Conservation (phyloP, 768 basidiomycete species). For the Clavulina sp. region DNA sequence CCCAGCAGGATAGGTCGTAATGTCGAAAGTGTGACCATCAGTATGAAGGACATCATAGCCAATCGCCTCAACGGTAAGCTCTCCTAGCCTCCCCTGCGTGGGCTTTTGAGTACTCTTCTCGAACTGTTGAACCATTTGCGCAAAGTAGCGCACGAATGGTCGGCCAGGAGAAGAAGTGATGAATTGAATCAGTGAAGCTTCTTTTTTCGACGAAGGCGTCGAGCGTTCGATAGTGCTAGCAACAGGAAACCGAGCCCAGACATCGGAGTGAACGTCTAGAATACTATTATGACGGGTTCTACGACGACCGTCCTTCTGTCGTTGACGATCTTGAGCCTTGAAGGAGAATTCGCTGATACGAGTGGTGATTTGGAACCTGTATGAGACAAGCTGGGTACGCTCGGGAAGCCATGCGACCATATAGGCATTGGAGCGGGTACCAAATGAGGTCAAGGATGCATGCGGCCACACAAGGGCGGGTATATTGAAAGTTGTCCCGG, state of each 20-base stretch:
- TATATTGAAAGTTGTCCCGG: constrained; percentile 26
- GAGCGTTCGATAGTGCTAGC: constrained; percentile 6
- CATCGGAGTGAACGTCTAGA: constrained; percentile 6
- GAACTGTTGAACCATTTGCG: constrained; percentile 28
- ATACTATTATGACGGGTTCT: constrained; percentile 3
- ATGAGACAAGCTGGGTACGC: constrained; percentile 22
- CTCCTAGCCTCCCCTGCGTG: too few species aligned
- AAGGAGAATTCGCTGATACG: constrained; percentile 41
- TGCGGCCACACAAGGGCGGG: constrained; percentile 12
- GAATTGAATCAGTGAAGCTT: too few species aligned
- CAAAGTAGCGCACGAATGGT: constrained; percentile 29
- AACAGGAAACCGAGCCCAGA: constrained; percentile 9
- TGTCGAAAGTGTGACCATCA: too few species aligned
- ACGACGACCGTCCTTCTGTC: too few species aligned
- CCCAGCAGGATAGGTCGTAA: constrained; percentile 24
- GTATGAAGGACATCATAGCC: constrained; percentile 25
- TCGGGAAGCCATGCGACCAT: constrained; percentile 25
- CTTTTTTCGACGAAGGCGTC: too few species aligned
- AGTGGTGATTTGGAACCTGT: constrained; percentile 34
- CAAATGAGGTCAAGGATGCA: constrained; percentile 28
- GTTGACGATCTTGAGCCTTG: constrained; percentile 21
- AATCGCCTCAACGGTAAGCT: too few species aligned
- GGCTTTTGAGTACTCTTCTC: constrained; percentile 38
- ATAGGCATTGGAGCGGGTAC: constrained; percentile 26
- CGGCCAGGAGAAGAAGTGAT: too few species aligned